Evolutionary conservation across 192 early-diverging fungal species (phyloP), one percentile per base, ranked within the genome.

Genomic region (Backusella circina): DNA sequence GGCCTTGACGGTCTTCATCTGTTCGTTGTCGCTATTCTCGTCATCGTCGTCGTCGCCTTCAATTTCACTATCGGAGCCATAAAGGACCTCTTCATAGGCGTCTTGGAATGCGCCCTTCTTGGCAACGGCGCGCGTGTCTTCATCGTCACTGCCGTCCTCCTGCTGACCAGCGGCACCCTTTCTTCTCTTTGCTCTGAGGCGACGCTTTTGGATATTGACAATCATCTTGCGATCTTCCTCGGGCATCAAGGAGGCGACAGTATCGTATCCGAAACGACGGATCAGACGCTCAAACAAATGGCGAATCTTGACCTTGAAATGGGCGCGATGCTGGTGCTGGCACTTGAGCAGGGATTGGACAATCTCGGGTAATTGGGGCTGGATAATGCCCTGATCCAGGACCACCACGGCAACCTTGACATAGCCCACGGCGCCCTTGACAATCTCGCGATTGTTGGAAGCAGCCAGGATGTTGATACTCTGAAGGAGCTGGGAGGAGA

Each of bases 241-340:
- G 18, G 98, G 97, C 0, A 94, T 91, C 72, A 90, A 87, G 33
- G 86, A 86, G 69, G 91, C 93, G 13, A 99, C 85, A 18, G 86
- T 85, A 21, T 98, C 96, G 65, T 90, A 94, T 6, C 86, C 32
- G 18, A 98, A 95, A 23, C 92, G 88, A 64, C 96, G 91, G 38
- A 93, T 91, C 23, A 99, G 85, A 47, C 97, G 90, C 77, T 99
- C 97, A 37, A 98, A 87, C 31, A 98, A 92, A 75, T 99, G 97
- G 32, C 94, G 89, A 54, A 95, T 93, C 77, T 95, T 95, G 39
- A 92, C 84, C 75, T 96, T 96, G 87, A 99, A 94, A 79, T 94
- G 90, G 73, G 90, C 91, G 77, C 93, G 94, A 84, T 95, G 95
- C 70, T 93, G 91, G 74, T 94, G 88, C 10, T 93, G 92, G 88